These are phyloP conservation scores for Didymella exigua DNA, from an alignment of 2,329 filamentous ascomycete genomes.

Conservation along the genomic window DNA sequence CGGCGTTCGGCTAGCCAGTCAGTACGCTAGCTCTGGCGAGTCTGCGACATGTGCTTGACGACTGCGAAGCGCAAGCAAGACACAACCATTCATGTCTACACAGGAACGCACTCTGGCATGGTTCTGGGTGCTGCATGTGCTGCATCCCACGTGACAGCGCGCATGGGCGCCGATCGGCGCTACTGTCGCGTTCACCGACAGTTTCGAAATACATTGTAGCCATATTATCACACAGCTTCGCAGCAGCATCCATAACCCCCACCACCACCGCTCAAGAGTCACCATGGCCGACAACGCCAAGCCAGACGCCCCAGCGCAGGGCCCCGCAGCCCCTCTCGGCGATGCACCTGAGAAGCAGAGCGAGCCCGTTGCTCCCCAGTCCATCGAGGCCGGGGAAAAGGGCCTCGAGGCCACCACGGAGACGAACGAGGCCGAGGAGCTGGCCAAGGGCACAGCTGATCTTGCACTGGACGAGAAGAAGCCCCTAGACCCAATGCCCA, in stretches of 20 bases:
- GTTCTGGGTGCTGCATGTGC: too few species aligned
- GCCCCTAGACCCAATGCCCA: constrained; percentile 18
- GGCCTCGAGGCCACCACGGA: constrained; percentile 18
- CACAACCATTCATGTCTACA: too few species aligned
- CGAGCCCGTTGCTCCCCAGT: constrained; percentile 15
- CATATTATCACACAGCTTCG: not conserved
- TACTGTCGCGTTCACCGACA: constrained; percentile 1
- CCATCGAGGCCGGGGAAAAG: constrained; percentile 21
- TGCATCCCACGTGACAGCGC: constrained; percentile 13
- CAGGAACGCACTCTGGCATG: too few species aligned
- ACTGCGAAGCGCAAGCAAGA: not conserved
- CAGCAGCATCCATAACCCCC: not conserved
- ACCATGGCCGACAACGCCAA: constrained; percentile 16
- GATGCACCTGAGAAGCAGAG: constrained; percentile 24
- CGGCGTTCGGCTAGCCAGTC: not conserved
- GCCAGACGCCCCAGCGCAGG: constrained; percentile 20
- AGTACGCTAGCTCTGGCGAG: not conserved
- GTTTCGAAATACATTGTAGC: not conserved
- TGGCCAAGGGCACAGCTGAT: constrained; percentile 23
- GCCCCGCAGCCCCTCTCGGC: constrained; percentile 12
- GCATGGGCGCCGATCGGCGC: constrained; percentile 8
- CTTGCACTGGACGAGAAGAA: constrained; percentile 26
- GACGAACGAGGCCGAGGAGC: constrained; percentile 23
- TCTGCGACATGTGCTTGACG: not conserved
- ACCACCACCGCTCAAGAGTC: not conserved